These are phyloP conservation scores for Gracilariopsis chorda DNA, from an alignment of 23 red algal species.

Conservation along the genomic window DNA sequence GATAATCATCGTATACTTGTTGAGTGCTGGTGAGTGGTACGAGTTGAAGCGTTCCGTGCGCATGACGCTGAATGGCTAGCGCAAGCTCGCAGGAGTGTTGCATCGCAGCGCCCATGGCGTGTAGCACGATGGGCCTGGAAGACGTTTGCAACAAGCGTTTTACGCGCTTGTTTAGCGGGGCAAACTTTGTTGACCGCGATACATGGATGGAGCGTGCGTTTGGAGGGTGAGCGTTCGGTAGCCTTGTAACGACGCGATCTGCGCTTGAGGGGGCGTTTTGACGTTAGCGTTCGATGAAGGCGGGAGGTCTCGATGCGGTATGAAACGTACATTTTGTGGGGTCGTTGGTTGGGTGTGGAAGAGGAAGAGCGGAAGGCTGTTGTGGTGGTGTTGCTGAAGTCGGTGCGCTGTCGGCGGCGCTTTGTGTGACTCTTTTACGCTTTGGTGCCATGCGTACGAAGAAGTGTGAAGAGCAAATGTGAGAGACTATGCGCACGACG, in stretches of 20 bases:
- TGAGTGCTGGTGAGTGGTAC: conserved; percentile 1
- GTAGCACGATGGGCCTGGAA: not conserved
- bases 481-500: too few relatives aligned
- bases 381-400: too few relatives aligned
- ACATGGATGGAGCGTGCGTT: not conserved
- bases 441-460: too few relatives aligned
- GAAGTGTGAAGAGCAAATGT: too few relatives aligned
- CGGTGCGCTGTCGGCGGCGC: too few relatives aligned
- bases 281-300: too few relatives aligned
- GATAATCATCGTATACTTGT: conserved; percentile 23
- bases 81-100: conserved; percentile 6
- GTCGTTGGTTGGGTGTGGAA: too few relatives aligned
- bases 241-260: not conserved
- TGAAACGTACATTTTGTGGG: too few relatives aligned
- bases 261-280: too few relatives aligned
- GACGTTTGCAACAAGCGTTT: not conserved
- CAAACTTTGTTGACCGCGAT: not conserved
- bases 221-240: not conserved
- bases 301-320: too few relatives aligned
- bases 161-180: not conserved
- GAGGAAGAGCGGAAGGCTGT: too few relatives aligned
- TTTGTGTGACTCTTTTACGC: too few relatives aligned
- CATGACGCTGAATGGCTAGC: not conserved
- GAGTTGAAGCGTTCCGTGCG: not conserved
- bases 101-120: conserved; percentile 49